These are phyloP conservation scores for Penicillium sp. DNA, from an alignment of 2,329 filamentous ascomycete species.

Conservation along the genomic window DNA sequence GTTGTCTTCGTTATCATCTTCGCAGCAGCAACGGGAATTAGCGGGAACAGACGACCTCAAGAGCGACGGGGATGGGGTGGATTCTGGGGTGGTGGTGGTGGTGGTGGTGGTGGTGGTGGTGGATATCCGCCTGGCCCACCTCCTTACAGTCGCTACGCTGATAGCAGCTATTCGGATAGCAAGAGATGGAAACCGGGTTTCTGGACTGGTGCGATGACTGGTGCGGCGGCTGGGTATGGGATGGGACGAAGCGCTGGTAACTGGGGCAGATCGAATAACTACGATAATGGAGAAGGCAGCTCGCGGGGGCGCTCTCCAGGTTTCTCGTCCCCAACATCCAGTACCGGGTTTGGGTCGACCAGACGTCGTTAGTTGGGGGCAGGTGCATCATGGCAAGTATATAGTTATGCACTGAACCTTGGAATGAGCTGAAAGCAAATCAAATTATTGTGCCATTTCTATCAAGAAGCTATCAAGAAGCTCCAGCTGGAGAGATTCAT, in stretches of 20 bases:
- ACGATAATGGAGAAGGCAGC: slow-evolving; percentile 33
- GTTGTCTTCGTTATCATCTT: slow-evolving; percentile 30
- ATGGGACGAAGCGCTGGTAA: slow-evolving; percentile 31
- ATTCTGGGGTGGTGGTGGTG: slow-evolving; percentile 32
- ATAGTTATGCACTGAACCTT: too few relatives aligned
- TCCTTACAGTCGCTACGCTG: slow-evolving; percentile 36
- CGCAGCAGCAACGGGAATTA: slow-evolving; percentile 23
- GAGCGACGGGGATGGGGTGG: slow-evolving; percentile 20
- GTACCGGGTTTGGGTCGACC: slow-evolving; percentile 47
- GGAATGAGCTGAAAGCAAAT: neutral
- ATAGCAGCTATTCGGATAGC: slow-evolving; percentile 14
- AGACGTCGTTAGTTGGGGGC: slow-evolving; percentile 32
- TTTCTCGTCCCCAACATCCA: slow-evolving; percentile 32
- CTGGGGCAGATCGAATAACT: slow-evolving; percentile 12
- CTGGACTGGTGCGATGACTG: slow-evolving; percentile 44
- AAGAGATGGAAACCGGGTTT: slow-evolving; percentile 45
- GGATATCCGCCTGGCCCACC: slow-evolving; percentile 35
- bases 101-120: slow-evolving; percentile 20
- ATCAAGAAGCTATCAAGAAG: neutral
- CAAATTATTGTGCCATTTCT: neutral
- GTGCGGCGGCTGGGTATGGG: slow-evolving; percentile 42
- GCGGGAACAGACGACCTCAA: slow-evolving; percentile 20
- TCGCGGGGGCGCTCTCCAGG: slow-evolving; percentile 30
- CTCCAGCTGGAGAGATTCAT: neutral
- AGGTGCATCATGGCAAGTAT: neutral